phyloP scores from a whole-genome alignment of 78 protist genomes.

The Bigelowiella natans region DNA sequence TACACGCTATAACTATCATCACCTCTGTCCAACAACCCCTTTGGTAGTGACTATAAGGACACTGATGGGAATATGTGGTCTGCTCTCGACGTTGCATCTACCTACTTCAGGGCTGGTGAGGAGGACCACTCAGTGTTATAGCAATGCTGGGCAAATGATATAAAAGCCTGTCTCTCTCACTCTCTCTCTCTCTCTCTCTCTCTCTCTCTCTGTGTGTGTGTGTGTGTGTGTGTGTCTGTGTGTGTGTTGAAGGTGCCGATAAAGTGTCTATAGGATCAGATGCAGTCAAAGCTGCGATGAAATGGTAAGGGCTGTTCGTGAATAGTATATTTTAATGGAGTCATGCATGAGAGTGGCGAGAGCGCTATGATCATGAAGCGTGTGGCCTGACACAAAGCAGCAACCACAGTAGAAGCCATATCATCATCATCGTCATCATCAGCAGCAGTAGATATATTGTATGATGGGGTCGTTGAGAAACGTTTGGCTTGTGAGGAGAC shows the following conservation, averaged over 20 bases:
- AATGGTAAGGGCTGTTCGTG: too few relatives aligned
- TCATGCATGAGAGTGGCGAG: too few relatives aligned
- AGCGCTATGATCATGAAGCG: too few relatives aligned
- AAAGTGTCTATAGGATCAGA: background rate
- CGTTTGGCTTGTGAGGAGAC: too few relatives aligned
- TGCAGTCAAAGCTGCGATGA: background rate
- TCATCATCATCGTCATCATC: too few relatives aligned
- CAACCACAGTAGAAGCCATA: too few relatives aligned
- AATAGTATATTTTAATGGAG: too few relatives aligned
- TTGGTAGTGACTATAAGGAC: background rate
- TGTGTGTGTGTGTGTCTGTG: background rate
- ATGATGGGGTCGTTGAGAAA: too few relatives aligned
- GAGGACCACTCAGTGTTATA: constrained; percentile 64
- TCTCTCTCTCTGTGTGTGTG: background rate
- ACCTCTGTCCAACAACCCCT: too few relatives aligned
- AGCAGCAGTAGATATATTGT: too few relatives aligned
- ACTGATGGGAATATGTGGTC: background rate
- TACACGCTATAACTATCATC: too few relatives aligned
- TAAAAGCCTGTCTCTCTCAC: background rate
- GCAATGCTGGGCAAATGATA: constrained; percentile 44
- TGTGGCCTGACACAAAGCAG: too few relatives aligned
- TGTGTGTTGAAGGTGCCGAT: background rate
- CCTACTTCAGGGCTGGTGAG: constrained; percentile 62
- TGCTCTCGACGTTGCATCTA: constrained; percentile 54
- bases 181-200: background rate